Percentiles rank a stretch among this genome's conserved stretches.
Conservation (phyloP, 2,329 filamentous ascomycete genomes). For the Talaromyces sp. region DNA sequence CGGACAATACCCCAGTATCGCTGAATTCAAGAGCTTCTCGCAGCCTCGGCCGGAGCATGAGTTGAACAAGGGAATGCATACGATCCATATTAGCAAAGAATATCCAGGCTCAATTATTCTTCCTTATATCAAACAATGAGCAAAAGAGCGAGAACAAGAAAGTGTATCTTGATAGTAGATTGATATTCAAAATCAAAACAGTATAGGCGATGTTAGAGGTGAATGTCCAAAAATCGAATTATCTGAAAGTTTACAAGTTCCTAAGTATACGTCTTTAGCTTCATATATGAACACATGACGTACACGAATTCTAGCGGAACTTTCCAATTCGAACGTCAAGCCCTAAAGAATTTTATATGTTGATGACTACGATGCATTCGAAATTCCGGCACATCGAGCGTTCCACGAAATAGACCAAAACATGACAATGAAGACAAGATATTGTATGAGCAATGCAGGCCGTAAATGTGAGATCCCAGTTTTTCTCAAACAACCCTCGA, state of each 20-base stretch:
- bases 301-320: no score
- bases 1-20: conserved; percentile 37
- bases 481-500: no score
- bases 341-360: no score
- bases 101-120: conserved; percentile 39
- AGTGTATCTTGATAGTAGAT: not conserved
- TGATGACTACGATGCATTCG: no score
- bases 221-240: not conserved
- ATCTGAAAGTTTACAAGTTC: not conserved
- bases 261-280: no score
- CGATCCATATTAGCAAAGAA: conserved; percentile 38
- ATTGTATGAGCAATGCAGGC: no score
- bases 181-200: not conserved
- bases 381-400: no score
- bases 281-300: not conserved
- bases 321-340: no score
- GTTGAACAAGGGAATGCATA: conserved; percentile 40
- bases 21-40: conserved; percentile 40
- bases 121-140: conserved; percentile 29
- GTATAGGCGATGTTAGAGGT: not conserved
- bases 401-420: no score
- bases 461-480: no score
- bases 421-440: no score
- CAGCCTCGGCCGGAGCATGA: conserved; percentile 40
- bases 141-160: no score